These are phyloP conservation scores for Diaporthe sp. DNA, from an alignment of 2,329 filamentous ascomycete genomes.

Conservation along the genomic window DNA sequence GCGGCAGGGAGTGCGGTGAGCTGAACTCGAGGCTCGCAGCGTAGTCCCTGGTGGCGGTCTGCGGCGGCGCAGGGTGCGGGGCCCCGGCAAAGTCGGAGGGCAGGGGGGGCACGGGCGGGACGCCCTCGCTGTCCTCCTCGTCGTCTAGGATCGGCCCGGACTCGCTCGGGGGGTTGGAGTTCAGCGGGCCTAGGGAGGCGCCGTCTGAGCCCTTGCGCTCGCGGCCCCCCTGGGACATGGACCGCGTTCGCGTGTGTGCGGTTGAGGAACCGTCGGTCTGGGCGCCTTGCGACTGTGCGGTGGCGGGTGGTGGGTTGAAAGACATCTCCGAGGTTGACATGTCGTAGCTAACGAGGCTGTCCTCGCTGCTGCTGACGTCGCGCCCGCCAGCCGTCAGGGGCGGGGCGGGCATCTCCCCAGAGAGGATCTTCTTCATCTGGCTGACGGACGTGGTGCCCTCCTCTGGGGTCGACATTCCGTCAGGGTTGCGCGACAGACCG, in stretches of 20 bases:
- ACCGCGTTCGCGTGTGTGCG: slow-evolving; percentile 31
- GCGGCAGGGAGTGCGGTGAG: slow-evolving; percentile 19
- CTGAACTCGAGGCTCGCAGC: slow-evolving; percentile 24
- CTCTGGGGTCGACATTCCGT: slow-evolving; percentile 45
- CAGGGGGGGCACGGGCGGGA: slow-evolving; percentile 68
- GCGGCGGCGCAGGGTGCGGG: slow-evolving; percentile 25
- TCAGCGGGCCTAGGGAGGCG: slow-evolving; percentile 49
- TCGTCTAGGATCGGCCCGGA: slow-evolving; percentile 41
- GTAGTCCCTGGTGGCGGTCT: slow-evolving; percentile 31
- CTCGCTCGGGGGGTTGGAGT: slow-evolving; percentile 53
- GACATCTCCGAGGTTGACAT: slow-evolving; percentile 74
- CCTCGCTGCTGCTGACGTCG: slow-evolving; percentile 60
- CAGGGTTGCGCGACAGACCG: slow-evolving; percentile 56
- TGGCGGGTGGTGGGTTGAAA: slow-evolving; percentile 57
- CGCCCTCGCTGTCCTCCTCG: slow-evolving; percentile 49
- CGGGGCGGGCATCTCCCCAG: slow-evolving; percentile 56
- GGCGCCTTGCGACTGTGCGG: slow-evolving; percentile 45
- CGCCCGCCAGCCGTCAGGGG: slow-evolving; percentile 58
- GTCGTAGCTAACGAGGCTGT: slow-evolving; percentile 79
- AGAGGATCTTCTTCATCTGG: slow-evolving; percentile 71
- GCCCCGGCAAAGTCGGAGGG: slow-evolving; percentile 47
- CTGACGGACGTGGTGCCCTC: slow-evolving; percentile 66
- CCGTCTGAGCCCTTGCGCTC: slow-evolving; percentile 45
- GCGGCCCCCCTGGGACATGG: slow-evolving; percentile 41
- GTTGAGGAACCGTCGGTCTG: slow-evolving; percentile 43